These are phyloP conservation scores for Citrus glauca DNA, from an alignment of 345 rosid genomes.

Conservation along the genomic window DNA sequence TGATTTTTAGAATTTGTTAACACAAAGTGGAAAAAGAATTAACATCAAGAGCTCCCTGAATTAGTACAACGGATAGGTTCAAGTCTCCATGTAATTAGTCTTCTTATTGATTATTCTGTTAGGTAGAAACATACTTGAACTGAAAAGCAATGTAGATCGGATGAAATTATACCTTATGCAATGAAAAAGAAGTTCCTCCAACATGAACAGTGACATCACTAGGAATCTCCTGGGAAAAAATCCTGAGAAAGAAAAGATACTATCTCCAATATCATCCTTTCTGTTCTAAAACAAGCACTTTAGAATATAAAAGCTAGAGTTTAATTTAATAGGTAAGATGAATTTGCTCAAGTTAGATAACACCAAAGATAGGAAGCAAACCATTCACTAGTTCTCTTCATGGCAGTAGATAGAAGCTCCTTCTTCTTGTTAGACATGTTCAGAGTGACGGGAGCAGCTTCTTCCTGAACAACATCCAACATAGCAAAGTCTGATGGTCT, in stretches of 20 bases:
- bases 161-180: constrained; percentile 63
- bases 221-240: constrained; percentile 90
- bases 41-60: background rate
- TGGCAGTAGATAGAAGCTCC: constrained; percentile 76
- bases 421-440: constrained; percentile 63
- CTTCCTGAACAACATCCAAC: constrained; percentile 46
- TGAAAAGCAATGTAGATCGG: background rate
- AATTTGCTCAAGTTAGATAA: background rate
- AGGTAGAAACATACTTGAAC: background rate
- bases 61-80: background rate
- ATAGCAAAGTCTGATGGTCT: constrained; percentile 36
- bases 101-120: background rate
- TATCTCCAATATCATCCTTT: background rate
- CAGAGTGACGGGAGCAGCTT: constrained; percentile 28
- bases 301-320: background rate
- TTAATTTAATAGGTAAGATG: background rate
- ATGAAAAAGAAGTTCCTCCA: constrained; percentile 68
- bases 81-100: background rate
- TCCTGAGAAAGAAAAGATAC: constrained; percentile 49
- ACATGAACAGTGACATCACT: constrained; percentile 81
- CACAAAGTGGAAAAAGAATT: background rate
- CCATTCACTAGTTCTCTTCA: constrained; percentile 98
- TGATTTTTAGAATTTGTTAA: background rate
- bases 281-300: background rate
- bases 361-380: constrained; percentile 19